Evolutionary conservation across 768 basidiomycete genomes (phyloP), one percentile per base, ranked within the genome.

Genomic region (Rhodotorula kratochvilovae): DNA sequence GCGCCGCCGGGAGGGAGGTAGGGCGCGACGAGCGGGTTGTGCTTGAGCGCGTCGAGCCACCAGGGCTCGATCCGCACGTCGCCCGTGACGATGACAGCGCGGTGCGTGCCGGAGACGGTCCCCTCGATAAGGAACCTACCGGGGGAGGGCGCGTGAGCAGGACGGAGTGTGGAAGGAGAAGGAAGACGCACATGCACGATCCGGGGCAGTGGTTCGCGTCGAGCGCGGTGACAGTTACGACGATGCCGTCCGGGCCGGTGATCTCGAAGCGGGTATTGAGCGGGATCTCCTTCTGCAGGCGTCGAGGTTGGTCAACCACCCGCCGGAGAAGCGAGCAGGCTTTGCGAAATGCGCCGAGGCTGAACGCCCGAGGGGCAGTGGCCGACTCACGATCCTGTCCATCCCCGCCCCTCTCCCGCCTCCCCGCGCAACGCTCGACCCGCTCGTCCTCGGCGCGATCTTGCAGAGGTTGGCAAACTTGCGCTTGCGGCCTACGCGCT

Each of bases 151-250:
- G 13, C 36, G 17, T 35, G 10, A 33, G 5, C 15, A 1, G 46
- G 25, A 35, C 4, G 25, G 19, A 39, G 33, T 33, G 56, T 17
- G 16, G 42, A n/a, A 57, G 54, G 51, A 35, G 31, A 45, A 12
- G 35, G 36, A n/a, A n/a, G 16, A 81, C 87, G 36, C 77, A 92
- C 93, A 97, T 95, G 53, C 92, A 88, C 0, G 92, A 89, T 0
- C 94, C 94, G 19, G 92, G 94, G 78, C 93, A 96, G 79, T 97
- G 94, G 77, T 96, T 96, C 0, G 94, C 94, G 77, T 94, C 90
- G 15, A 96, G 80, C 17, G 90, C 83, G 0, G 92, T 94, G 67
- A 96, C 84, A 0, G 84, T 87, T 17, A 95, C 88, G 7, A 78
- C 79, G 74, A 88, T 85, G 15, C 81, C 81, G 33, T 84, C 81